A percentile compares a stretch with the other conserved stretches of the same genome.
Evolutionary conservation across 352 stramenopile genomes (phyloP).

Genomic region (Phytophthora cajani): DNA sequence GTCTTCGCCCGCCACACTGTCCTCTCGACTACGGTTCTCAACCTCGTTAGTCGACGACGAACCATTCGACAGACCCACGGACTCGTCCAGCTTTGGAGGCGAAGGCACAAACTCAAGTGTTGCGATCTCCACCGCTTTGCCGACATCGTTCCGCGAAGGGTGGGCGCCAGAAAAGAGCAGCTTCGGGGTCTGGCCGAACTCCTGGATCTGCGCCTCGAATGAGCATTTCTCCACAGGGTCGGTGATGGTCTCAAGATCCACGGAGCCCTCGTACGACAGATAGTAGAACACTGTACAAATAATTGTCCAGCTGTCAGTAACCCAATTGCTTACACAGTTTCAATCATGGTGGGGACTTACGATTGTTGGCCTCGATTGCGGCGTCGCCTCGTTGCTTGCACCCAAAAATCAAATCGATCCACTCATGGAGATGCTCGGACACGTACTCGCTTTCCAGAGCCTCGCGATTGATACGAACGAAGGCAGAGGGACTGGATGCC

Average conservation of each 20-base stretch:
- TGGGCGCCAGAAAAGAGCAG: constrained; percentile 77
- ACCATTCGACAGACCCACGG: constrained; percentile 21
- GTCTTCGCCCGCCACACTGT: constrained; percentile 20
- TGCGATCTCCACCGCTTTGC: constrained; percentile 61
- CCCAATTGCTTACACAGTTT: neutral
- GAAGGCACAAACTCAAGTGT: constrained; percentile 51
- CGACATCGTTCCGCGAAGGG: constrained; percentile 68
- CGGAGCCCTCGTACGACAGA: constrained; percentile 87
- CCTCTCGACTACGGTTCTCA: constrained; percentile 28
- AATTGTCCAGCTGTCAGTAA: constrained; percentile 6
- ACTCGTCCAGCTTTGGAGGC: constrained; percentile 37
- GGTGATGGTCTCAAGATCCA: constrained; percentile 85
- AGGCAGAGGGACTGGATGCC: constrained; percentile 86
- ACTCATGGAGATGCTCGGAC: constrained; percentile 75
- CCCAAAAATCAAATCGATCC: constrained; percentile 88
- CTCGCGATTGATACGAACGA: constrained; percentile 76
- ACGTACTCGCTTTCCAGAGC: constrained; percentile 83
- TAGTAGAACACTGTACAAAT: constrained; percentile 84
- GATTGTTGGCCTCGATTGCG: constrained; percentile 79
- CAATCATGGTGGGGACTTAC: constrained; percentile 43
- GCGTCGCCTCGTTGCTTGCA: constrained; percentile 79
- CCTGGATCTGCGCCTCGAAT: constrained; percentile 93
- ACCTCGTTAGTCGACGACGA: constrained; percentile 24
- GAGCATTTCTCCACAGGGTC: constrained; percentile 94
- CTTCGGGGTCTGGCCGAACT: constrained; percentile 92